phyloP scores from a whole-genome alignment of 306 rosid genomes.

The Albizia julibrissin region DNA sequence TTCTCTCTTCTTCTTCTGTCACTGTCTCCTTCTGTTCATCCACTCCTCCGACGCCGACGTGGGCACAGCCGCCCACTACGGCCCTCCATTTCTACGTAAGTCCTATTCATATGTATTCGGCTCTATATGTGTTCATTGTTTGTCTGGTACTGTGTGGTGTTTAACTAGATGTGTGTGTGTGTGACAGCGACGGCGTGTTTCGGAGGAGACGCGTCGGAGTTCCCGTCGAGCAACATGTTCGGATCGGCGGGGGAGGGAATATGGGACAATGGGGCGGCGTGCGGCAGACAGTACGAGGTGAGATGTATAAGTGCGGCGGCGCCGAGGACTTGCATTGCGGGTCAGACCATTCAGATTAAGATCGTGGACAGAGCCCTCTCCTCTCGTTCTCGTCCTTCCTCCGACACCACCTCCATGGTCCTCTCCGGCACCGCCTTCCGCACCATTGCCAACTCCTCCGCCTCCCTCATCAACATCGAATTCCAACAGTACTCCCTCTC shows the following conservation, averaged over 20 bases:
- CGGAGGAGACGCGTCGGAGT: conserved; percentile 44
- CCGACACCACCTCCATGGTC: conserved; percentile 43
- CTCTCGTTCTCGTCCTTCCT: conserved; percentile 49
- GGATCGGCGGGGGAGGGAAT: conserved; percentile 80
- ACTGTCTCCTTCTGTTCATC: conserved; percentile 38
- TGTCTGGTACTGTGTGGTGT: neutral
- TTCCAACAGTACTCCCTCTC: conserved; percentile 46
- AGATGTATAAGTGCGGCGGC: conserved; percentile 65
- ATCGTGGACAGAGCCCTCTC: conserved; percentile 66
- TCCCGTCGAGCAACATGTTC: conserved; percentile 64
- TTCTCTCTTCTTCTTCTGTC: neutral
- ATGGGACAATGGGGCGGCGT: conserved; percentile 94
- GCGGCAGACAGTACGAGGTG: conserved; percentile 72
- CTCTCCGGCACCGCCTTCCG: conserved; percentile 63
- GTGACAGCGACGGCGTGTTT: conserved; percentile 61
- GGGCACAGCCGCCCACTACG: conserved; percentile 61
- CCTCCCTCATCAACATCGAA: conserved; percentile 58
- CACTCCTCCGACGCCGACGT: conserved; percentile 48
- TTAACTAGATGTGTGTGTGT: neutral
- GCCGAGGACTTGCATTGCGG: conserved; percentile 53
- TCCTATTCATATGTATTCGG: neutral
- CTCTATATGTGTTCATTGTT: neutral
- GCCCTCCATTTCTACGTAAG: conserved; percentile 55
- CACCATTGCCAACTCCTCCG: conserved; percentile 51
- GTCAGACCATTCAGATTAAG: conserved; percentile 54